Base-by-base conservation (phyloP, 2,329 filamentous ascomycete genomes). In the Neoascochyta sp. region DNA sequence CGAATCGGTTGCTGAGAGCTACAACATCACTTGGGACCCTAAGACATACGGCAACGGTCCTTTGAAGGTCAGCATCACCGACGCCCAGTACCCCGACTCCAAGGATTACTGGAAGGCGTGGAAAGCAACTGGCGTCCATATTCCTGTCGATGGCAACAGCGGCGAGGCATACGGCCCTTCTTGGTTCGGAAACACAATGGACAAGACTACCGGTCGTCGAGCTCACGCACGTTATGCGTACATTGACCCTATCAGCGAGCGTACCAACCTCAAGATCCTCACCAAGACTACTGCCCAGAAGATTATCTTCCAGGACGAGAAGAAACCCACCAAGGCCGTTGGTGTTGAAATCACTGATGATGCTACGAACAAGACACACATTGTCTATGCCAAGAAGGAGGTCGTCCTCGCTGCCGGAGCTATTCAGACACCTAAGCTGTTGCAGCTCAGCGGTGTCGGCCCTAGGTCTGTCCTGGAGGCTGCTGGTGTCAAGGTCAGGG, bases 381-480 rank as follows among this genome's bases (percentile, higher is more conserved):
- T 26, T 8, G 43, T 57, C 3, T 43, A 40, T n/a, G 53, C 51
- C 2, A 49, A 40, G 29, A 54, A 51, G 29, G 79, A 83, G 47
- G 69, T 82, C 7, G 68, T 83, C 15, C 53, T 83, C 2, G 75
- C 75, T 1, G 80, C 79, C 2, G 71, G 68, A 16, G 62, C 53
- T 75, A 27, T 69, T 71, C 43, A 77, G 73, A 7, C 79, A 70
- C 3, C 75, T 73, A 54, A 62, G 81, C 11, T 67, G 78, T 10
- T 62, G 6, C 50, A 58, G 34, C 41, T 59, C 9, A 56, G 50
- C 27, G 58, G 58, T 15, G 35, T 62, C 15, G 58, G 58, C 9
- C 52, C 53, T 16, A 51, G 41, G 36, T 34, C 38, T 9, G 36
- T 56, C n/a, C 36, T 60, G n/a, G 24, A 57, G 21, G 51, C 47